These are phyloP conservation scores for Andrographis paniculata DNA, from an alignment of 305 asterid species.

Conservation along the genomic window DNA sequence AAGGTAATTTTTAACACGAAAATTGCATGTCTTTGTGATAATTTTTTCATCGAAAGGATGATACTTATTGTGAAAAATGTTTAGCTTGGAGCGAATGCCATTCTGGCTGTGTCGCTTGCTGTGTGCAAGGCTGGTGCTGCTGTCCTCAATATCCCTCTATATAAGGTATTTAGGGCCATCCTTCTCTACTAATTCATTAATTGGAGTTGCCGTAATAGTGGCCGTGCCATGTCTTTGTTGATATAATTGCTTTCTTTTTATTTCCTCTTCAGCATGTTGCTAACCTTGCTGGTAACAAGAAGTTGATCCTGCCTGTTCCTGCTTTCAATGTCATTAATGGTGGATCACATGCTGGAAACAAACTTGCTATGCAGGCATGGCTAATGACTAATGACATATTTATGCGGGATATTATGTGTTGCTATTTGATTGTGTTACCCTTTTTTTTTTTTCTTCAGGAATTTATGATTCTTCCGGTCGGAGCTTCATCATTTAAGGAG, in stretches of 20 bases:
- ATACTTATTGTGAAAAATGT: conserved; percentile 9
- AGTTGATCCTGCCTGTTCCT: conserved; percentile 86
- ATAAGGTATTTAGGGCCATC: conserved; percentile 68
- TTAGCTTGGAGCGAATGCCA: conserved; percentile 85
- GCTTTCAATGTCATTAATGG: conserved; percentile 96
- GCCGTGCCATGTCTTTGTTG: conserved; percentile 39
- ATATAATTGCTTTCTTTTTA: conserved; percentile 1
- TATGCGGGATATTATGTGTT: not conserved
- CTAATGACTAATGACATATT: not conserved
- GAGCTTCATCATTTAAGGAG: conserved; percentile 84
- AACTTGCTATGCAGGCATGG: conserved; percentile 92
- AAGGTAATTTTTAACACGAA: conserved; percentile 37
- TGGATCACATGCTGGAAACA: conserved; percentile 97
- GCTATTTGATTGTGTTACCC: conserved; percentile 42
- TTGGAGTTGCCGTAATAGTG: conserved; percentile 23
- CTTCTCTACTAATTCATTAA: too few species aligned
- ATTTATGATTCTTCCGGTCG: conserved; percentile 92
- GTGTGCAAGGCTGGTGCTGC: conserved; percentile 89
- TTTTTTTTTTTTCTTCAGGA: conserved; percentile 43
- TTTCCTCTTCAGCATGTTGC: conserved; percentile 69
- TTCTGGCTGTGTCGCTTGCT: conserved; percentile 51
- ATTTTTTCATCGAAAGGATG: not conserved
- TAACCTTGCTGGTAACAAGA: conserved; percentile 84
- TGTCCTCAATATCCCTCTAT: conserved; percentile 53
- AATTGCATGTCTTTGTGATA: not conserved